A percentile compares a stretch with the other conserved stretches of the same genome.
These are phyloP conservation scores for Rhizoctonia solani DNA, from an alignment of 1,284 basidiomycete genomes.

Conservation along the genomic window DNA sequence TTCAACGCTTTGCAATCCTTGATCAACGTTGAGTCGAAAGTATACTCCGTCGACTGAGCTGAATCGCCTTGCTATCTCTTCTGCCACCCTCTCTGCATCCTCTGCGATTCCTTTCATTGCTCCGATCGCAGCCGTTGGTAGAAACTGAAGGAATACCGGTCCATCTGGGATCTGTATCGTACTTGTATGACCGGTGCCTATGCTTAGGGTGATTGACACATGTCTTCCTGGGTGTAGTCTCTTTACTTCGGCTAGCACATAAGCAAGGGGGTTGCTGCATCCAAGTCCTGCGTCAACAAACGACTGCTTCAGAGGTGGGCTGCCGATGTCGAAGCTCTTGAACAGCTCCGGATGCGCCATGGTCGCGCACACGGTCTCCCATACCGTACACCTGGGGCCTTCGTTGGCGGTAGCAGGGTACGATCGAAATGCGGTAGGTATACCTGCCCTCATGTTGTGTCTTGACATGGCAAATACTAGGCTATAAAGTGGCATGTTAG, in stretches of 20 bases:
- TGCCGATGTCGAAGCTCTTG: constrained; percentile 1
- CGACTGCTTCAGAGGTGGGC: not conserved
- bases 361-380: not conserved
- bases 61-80: not conserved
- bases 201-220: not conserved
- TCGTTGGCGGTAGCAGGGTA: not conserved
- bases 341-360: constrained; percentile 25
- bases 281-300: constrained; percentile 26
- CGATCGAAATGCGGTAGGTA: constrained; percentile 7
- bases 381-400: not conserved
- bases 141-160: not conserved
- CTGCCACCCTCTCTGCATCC: constrained; percentile 7
- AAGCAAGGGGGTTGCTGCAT: constrained; percentile 22
- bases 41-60: not conserved
- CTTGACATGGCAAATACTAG: constrained; percentile 13
- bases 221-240: not conserved
- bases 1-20: constrained; percentile 5
- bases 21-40: constrained; percentile 15
- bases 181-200: constrained; percentile 6
- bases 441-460: constrained; percentile 17
- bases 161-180: not conserved
- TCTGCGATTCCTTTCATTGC: constrained; percentile 2
- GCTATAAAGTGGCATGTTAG: not conserved
- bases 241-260: constrained; percentile 15
- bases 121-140: not conserved